Base-by-base conservation (phyloP, 495 filamentous ascomycete species). In the Penicillium nucicola region DNA sequence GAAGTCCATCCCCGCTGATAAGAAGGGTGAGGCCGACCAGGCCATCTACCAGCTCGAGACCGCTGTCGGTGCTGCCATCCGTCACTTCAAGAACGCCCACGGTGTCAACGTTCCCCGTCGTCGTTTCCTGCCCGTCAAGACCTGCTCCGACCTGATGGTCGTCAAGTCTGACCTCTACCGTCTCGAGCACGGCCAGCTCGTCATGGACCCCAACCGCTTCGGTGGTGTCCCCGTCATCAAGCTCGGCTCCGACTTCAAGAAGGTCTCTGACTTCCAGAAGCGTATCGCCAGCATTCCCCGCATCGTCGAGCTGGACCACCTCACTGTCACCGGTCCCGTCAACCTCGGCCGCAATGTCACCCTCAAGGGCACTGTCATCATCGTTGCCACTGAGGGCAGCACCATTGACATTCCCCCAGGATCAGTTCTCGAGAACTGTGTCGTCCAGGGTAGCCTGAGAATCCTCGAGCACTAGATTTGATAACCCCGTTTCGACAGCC, bases 111-210 rank as follows among this genome's bases (percentile, higher is more conserved):
- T 99, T 31, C 93, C 93, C 55, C 88, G 93, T 63, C 85, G 89
- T 52, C 90, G 93, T 58, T 99, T 99, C 89, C 80, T 99, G 78
- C 93, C 93, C 48, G 93, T 99, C 77, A 99, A 99, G 88, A 99
- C 93, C 14, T 97, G 93, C 82, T 99, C 93, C 51, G 93, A 99
- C 67, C 83, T 99, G 54, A 90, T 99, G 89, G 88, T 99, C 50
- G 93, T 99, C 83, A 99, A 99, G 84, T 96, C 92, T 40, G 95
- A 99, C 66, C 85, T 99, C 37, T 99, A 99, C 86, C 95, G 90
- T n/a, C 82, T 99, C 58, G 91, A 97, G 86, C 93, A 99, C 76
- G 93, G 93, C 62, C 92, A 97, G 76, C 81, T 99, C 50, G 77
- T 96, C 63, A 95, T 99, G 75, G 93, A 95, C 81, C 83, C 88